Evolutionary conservation across 1,284 basidiomycete species (phyloP).

Genomic region (Xanthoconium separans): DNA sequence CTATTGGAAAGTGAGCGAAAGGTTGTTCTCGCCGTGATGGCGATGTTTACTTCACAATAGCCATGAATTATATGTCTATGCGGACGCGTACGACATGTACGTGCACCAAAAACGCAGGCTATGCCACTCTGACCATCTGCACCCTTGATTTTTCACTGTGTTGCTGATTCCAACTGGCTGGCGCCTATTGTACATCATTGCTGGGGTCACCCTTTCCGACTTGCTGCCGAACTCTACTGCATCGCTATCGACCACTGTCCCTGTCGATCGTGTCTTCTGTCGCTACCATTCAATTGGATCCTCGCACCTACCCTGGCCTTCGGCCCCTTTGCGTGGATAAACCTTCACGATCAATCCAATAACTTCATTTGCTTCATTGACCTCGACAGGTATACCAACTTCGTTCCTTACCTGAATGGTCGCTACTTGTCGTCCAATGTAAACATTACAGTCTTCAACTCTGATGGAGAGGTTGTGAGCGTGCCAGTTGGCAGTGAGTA

Average conservation of each 20-base stretch:
- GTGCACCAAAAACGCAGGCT: conserved; percentile 15
- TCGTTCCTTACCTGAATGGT: conserved; percentile 68
- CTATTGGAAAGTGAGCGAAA: conserved; percentile 73
- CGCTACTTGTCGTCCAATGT: conserved; percentile 83
- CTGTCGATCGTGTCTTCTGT: conserved; percentile 8
- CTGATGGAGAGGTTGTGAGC: conserved; percentile 47
- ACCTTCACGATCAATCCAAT: neutral
- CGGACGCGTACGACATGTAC: conserved; percentile 73
- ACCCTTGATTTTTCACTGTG: neutral
- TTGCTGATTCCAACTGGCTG: neutral
- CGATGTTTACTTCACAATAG: conserved; percentile 34
- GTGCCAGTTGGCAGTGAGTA: conserved; percentile 63
- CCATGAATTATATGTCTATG: conserved; percentile 85
- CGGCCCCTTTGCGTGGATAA: neutral
- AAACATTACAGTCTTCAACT: conserved; percentile 72
- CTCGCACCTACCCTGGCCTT: neutral
- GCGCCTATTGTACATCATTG: neutral
- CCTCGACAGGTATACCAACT: conserved; percentile 60
- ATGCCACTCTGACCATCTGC: conserved; percentile 10
- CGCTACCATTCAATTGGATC: neutral
- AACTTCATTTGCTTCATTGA: neutral
- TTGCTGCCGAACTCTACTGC: neutral
- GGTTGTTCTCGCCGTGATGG: neutral
- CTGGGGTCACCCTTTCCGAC: neutral
- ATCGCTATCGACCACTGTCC: neutral